Evolutionary conservation across 148 eudicot genomes (phyloP), one percentile per base, ranked within the genome.

Genomic region (Vaccinium myrtillus): DNA sequence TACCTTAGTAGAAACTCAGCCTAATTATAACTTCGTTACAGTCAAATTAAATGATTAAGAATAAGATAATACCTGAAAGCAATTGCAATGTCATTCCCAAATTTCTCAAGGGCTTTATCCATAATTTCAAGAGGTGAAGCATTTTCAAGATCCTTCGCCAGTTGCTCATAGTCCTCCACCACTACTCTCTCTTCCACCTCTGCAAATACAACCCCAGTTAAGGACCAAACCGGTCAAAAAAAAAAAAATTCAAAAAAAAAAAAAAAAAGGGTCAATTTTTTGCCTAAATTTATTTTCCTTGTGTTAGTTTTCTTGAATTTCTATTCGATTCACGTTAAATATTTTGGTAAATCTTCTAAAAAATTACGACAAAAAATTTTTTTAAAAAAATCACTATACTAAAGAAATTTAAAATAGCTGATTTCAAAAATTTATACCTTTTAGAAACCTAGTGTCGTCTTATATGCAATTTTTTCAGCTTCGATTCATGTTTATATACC

Each of bases 111-210:
- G 19, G 84, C 84, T 13, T 82, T 82, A 63, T 82, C 84, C 79
- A 82, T 73, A 39, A 82, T 82, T 73, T 82, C 84, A 25, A 82
- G 69, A 11, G 84, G 84, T 2, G 84, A 82, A 55, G 79, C 84
- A 53, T 73, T 82, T 82, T 82, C 84, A 6, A 82, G 58, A 53
- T 54, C 69, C 46, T 32, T 55, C 10, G 84, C 84, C 53, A 82
- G 84, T n/a, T 82, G 55, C 50, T 82, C 84, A 73, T 53, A 82
- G 23, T 74, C 69, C 69, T 70, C 77, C 1, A n/a, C 32, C 54
- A 50, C 83, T 27, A 18, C 19, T 32, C 69, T 69, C 19, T 81
- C 61, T 4, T 25, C 13, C 11, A 81, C 77, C 21, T 81, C 77
- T 69, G 77, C 76, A 65, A 46, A 61, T 51, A 48, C 73, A 76